Conservation (phyloP, 1,284 basidiomycete genomes). For the Ustilago vetiveriae region DNA sequence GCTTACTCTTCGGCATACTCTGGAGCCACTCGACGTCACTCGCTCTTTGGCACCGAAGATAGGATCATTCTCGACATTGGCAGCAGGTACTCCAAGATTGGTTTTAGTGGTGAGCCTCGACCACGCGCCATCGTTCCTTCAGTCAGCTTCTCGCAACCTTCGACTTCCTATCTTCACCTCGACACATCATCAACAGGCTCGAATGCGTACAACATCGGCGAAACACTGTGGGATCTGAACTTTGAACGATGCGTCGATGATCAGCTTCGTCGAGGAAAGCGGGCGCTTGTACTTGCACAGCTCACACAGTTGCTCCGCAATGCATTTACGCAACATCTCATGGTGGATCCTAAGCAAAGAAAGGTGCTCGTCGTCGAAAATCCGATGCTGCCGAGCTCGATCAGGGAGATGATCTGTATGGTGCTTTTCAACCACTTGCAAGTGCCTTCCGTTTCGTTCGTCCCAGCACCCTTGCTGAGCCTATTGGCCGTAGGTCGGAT, state of each 20-base stretch:
- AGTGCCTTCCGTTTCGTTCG: conserved; percentile 88
- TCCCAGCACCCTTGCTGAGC: conserved; percentile 78
- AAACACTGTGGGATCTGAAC: conserved; percentile 60
- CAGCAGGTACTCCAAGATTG: conserved; percentile 55
- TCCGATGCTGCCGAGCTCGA: conserved; percentile 81
- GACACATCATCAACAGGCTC: not conserved
- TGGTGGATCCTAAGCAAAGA: conserved; percentile 90
- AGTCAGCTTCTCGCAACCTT: conserved; percentile 65
- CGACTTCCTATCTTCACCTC: conserved; percentile 30
- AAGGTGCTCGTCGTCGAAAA: conserved; percentile 92
- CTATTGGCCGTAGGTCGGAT: conserved; percentile 85
- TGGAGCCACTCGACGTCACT: conserved; percentile 41
- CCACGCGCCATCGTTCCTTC: conserved; percentile 58
- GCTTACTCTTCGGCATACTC: conserved; percentile 22
- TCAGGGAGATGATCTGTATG: conserved; percentile 86
- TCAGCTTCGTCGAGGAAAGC: conserved; percentile 37
- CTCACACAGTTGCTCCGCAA: conserved; percentile 50
- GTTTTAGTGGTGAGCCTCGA: conserved; percentile 59
- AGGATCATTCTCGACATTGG: conserved; percentile 62
- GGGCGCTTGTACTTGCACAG: conserved; percentile 42
- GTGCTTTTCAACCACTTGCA: conserved; percentile 90
- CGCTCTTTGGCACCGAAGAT: conserved; percentile 56
- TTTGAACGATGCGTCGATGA: conserved; percentile 37
- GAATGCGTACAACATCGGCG: conserved; percentile 16
- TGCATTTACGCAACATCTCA: conserved; percentile 72